Conservation (phyloP, 129 eudicot genomes). For the Saussurea involucrata region DNA sequence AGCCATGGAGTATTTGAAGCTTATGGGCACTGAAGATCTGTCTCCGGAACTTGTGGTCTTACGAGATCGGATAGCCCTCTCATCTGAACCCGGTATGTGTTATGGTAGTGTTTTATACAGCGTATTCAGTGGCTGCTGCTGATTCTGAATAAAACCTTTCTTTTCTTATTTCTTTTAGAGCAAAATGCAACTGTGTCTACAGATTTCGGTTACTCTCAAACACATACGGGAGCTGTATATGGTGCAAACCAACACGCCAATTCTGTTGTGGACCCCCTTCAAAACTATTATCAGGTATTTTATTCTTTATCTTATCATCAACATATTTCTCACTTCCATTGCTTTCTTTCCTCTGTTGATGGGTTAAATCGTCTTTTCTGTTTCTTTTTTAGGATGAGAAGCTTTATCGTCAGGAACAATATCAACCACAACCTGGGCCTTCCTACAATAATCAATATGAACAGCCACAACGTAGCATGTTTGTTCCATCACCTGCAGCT, state of each 20-base stretch:
- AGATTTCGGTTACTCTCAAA: conserved; percentile 30
- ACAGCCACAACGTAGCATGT: conserved; percentile 47
- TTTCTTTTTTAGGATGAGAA: conserved; percentile 35
- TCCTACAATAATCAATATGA: conserved; percentile 47
- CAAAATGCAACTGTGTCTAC: conserved; percentile 33
- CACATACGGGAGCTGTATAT: conserved; percentile 36
- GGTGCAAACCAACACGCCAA: conserved; percentile 35
- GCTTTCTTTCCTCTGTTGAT: not conserved
- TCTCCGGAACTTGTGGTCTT: conserved; percentile 73
- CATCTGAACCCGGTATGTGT: conserved; percentile 54
- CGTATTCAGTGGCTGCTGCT: not conserved
- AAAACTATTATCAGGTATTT: conserved; percentile 52
- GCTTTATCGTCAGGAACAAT: conserved; percentile 37
- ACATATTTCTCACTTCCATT: not conserved
- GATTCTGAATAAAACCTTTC: not conserved
- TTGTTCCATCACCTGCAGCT: conserved; percentile 61
- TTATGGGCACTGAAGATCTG: conserved; percentile 60
- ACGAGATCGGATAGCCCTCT: conserved; percentile 64
- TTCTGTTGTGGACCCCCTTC: conserved; percentile 47
- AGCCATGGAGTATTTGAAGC: conserved; percentile 74
- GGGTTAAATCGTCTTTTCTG: conserved; percentile 1
- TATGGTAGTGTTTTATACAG: not conserved
- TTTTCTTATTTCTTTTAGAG: conserved; percentile 25
- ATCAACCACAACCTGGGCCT: conserved; percentile 43
- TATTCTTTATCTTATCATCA: not conserved